phyloP scores from a whole-genome alignment of 768 basidiomycete species.

The Calvatia gigantea region DNA sequence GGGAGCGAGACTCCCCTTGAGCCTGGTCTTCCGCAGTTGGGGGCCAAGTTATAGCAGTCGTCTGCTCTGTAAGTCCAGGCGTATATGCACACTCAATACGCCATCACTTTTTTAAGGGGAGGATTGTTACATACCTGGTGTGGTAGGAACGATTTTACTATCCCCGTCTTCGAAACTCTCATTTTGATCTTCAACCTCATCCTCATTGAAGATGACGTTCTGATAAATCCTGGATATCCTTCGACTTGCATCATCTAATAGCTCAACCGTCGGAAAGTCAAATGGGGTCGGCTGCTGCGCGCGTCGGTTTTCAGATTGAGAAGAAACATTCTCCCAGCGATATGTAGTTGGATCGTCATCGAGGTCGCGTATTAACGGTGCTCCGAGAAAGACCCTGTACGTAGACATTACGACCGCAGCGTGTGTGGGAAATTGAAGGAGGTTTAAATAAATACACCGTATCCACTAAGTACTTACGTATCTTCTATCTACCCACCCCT shows the following conservation, averaged over 20 bases:
- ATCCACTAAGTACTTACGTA: no score
- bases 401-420: constrained; percentile 16
- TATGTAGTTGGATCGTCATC: constrained; percentile 27
- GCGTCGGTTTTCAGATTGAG: constrained; percentile 9
- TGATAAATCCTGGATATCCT: constrained; percentile 69
- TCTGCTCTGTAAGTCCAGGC: constrained; percentile 40
- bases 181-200: constrained; percentile 18
- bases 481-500: no score
- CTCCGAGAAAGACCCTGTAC: constrained; percentile 55
- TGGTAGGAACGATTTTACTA: constrained; percentile 5
- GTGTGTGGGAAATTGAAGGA: background rate
- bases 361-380: constrained; percentile 35
- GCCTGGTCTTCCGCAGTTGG: constrained; percentile 34
- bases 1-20: constrained; percentile 11
- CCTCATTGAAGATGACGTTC: constrained; percentile 65
- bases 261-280: constrained; percentile 20
- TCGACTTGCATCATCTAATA: constrained; percentile 63
- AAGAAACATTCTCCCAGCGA: constrained; percentile 22
- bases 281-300: constrained; percentile 3
- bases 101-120: background rate
- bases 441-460: no score
- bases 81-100: background rate
- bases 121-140: background rate
- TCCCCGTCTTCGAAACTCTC: constrained; percentile 13
- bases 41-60: constrained; percentile 57